A percentile compares a stretch with the other conserved stretches of the same genome.
phyloP scores from a whole-genome alignment of 192 early-diverging fungal genomes.

The Backusella sp. region DNA sequence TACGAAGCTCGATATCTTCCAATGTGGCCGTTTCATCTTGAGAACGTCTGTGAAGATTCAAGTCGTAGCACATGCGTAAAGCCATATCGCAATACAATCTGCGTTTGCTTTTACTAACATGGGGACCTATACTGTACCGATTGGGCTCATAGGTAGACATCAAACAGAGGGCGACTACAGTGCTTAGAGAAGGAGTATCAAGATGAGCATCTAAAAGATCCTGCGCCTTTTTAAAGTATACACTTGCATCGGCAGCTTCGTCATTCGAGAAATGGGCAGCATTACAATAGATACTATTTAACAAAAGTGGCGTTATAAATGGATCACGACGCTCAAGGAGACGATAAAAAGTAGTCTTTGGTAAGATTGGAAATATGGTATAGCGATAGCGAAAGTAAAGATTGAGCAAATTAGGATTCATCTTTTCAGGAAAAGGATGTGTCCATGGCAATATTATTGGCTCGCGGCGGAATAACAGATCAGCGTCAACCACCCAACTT shows the following conservation, averaged over 20 bases:
- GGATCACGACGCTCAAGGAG: constrained; percentile 7
- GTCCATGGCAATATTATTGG: background rate
- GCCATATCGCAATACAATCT: constrained; percentile 24
- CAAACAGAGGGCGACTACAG: constrained; percentile 20
- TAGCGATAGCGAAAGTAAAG: constrained; percentile 25
- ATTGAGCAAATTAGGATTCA: background rate
- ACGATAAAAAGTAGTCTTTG: constrained; percentile 3
- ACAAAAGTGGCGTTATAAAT: constrained; percentile 13
- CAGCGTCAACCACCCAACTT: background rate
- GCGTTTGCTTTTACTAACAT: background rate
- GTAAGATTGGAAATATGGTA: constrained; percentile 20
- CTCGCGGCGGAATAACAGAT: background rate
- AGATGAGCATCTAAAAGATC: constrained; percentile 1
- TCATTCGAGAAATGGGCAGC: constrained; percentile 11
- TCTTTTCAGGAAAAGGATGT: background rate
- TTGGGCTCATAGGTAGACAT: constrained; percentile 24
- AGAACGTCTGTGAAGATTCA: constrained; percentile 16
- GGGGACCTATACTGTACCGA: background rate
- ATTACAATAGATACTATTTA: constrained; percentile 23
- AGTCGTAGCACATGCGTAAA: constrained; percentile 23
- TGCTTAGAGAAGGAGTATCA: constrained; percentile 16
- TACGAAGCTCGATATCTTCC: constrained; percentile 26
- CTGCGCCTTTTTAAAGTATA: constrained; percentile 17
- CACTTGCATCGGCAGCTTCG: constrained; percentile 1
- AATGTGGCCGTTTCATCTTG: background rate